Conservation (phyloP, 1,284 basidiomycete species). For the Heterobasidion parviporum region DNA sequence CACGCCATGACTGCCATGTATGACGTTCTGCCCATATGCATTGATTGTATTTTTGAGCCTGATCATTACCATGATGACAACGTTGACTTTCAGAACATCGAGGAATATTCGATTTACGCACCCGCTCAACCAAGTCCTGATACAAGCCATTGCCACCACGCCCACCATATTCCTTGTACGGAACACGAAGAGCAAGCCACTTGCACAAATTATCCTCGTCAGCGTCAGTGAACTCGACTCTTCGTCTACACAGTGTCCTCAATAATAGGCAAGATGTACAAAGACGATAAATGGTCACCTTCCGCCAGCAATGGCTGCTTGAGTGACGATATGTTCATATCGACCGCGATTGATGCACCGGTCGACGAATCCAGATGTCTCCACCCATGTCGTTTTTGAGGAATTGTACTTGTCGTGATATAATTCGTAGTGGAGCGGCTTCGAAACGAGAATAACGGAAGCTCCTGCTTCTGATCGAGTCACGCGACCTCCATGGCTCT, state of each 20-base stretch:
- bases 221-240: neutral
- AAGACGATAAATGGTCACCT: neutral
- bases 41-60: neutral
- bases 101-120: neutral
- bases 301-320: neutral
- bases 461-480: too few species aligned
- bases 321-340: neutral
- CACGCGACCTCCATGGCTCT: too few species aligned
- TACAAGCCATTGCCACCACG: neutral
- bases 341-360: neutral
- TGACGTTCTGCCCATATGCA: conserved; percentile 57
- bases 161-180: neutral
- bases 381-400: neutral
- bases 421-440: too few species aligned
- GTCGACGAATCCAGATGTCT: neutral
- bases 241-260: neutral
- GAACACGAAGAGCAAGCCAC: neutral
- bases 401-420: neutral
- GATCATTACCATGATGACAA: neutral
- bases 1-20: conserved; percentile 71
- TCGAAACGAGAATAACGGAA: too few species aligned
- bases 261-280: neutral
- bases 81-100: neutral
- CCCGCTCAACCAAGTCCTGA: neutral
- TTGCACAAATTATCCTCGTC: neutral